These are phyloP conservation scores for Tetraselmis striata DNA, from an alignment of 139 green algal genomes.

Conservation along the genomic window DNA sequence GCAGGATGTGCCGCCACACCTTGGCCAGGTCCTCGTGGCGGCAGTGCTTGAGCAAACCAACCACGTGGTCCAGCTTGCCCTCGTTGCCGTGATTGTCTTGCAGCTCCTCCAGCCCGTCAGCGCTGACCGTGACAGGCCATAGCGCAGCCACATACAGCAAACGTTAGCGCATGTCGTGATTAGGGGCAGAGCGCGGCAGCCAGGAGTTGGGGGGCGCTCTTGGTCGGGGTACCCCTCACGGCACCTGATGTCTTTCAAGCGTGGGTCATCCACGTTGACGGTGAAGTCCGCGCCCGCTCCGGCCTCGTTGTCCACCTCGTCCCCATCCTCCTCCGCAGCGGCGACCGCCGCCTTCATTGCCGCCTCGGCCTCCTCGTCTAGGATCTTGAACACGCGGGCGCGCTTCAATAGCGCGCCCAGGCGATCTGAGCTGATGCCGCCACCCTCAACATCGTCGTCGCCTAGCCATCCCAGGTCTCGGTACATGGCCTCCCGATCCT, in stretches of 20 bases:
- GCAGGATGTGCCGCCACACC: too few relatives aligned
- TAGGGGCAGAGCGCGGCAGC: too few relatives aligned
- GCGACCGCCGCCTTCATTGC: not conserved
- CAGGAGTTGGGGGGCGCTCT: too few relatives aligned
- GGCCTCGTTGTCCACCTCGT: not conserved
- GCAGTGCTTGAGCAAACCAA: not conserved
- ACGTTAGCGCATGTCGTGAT: too few relatives aligned
- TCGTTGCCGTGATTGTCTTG: not conserved
- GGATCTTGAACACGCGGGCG: not conserved
- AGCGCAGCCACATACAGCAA: too few relatives aligned
- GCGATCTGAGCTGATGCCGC: not conserved
- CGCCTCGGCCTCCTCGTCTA: not conserved
- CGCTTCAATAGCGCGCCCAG: not conserved
- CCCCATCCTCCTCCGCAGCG: not conserved
- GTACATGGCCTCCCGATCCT: not conserved
- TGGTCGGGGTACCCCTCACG: too few relatives aligned
- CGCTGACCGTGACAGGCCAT: too few relatives aligned
- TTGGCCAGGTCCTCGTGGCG: not conserved
- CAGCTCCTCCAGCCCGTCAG: not conserved
- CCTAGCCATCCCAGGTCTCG: not conserved
- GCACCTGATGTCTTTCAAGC: not conserved
- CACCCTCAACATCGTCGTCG: not conserved
- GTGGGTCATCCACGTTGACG: not conserved
- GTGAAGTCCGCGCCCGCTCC: not conserved
- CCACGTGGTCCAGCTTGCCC: not conserved